Percentiles rank a stretch among this genome's conserved stretches.
These are phyloP conservation scores for Plectosphaerella sp. DNA, from an alignment of 2,329 filamentous ascomycete species.

Conservation along the genomic window DNA sequence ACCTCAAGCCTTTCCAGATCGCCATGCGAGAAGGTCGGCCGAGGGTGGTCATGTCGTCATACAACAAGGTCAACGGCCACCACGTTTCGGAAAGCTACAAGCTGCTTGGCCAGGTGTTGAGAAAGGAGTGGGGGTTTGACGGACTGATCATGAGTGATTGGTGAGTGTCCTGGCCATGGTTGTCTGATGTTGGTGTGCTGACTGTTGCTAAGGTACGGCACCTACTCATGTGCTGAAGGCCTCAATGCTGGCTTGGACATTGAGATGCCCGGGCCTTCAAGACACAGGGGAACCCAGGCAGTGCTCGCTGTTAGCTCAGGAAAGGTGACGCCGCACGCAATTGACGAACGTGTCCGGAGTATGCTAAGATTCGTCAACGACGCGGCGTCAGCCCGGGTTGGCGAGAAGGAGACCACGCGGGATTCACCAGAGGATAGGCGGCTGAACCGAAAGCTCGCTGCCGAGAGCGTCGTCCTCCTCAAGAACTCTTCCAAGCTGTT, in stretches of 20 bases:
- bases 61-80: slow-evolving; percentile 44
- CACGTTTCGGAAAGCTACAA: slow-evolving; percentile 19
- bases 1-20: slow-evolving; percentile 60
- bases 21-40: slow-evolving; percentile 51
- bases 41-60: slow-evolving; percentile 54
- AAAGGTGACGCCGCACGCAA: slow-evolving; percentile 1
- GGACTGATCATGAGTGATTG: slow-evolving; percentile 12
- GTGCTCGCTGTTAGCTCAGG: neutral
- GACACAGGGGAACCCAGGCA: neutral
- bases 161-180: neutral
- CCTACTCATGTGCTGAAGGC: slow-evolving; percentile 16
- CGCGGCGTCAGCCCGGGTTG: slow-evolving; percentile 1
- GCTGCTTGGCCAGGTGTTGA: slow-evolving; percentile 4
- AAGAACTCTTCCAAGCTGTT: slow-evolving; percentile 2
- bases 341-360: slow-evolving; percentile 15
- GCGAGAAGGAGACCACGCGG: neutral
- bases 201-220: slow-evolving; percentile 17
- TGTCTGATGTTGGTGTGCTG: neutral
- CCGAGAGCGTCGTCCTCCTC: slow-evolving; percentile 3
- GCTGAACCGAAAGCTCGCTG: slow-evolving; percentile 1
- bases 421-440: slow-evolving; percentile 1
- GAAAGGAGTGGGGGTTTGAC: slow-evolving; percentile 8
- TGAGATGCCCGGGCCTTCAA: slow-evolving; percentile 29
- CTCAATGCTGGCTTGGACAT: slow-evolving; percentile 22
- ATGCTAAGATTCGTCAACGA: slow-evolving; percentile 23